Percentiles rank a stretch among this genome's conserved stretches.
Evolutionary conservation across 768 basidiomycete species (phyloP).

Genomic region (Sporobolomyces phaffii): DNA sequence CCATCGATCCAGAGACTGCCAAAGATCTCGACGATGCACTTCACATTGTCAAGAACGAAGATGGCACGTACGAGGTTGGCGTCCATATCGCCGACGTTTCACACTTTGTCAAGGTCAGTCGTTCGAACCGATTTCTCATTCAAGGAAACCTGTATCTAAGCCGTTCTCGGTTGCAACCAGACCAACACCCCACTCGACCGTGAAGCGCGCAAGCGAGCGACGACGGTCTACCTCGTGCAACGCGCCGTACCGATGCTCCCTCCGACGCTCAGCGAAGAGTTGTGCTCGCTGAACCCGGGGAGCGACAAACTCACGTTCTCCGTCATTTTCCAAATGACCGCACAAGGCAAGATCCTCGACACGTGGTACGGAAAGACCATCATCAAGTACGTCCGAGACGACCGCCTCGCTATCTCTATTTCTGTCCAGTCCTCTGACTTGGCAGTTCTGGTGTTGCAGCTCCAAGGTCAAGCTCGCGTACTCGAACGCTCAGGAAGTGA

Average conservation of each 20-base stretch:
- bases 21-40: slow-evolving; percentile 94
- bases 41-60: slow-evolving; percentile 79
- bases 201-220: slow-evolving; percentile 89
- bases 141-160: too few species aligned
- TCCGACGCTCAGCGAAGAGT: slow-evolving; percentile 80
- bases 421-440: too few species aligned
- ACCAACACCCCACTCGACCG: slow-evolving; percentile 82
- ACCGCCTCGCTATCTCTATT: too few species aligned
- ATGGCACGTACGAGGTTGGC: slow-evolving; percentile 85
- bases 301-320: slow-evolving; percentile 88
- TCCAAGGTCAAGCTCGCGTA: slow-evolving; percentile 84
- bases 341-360: slow-evolving; percentile 71
- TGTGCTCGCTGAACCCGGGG: slow-evolving; percentile 84
- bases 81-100: slow-evolving; percentile 97
- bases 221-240: slow-evolving; percentile 91
- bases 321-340: slow-evolving; percentile 73
- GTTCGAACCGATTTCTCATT: too few species aligned
- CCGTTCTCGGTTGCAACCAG: slow-evolving; percentile 22
- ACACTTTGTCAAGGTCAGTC: slow-evolving; percentile 68
- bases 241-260: slow-evolving; percentile 96
- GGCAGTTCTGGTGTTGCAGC: too few species aligned
- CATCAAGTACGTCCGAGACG: too few species aligned
- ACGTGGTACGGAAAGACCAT: slow-evolving; percentile 93
- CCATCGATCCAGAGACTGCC: slow-evolving; percentile 81
- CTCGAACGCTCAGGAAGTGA: slow-evolving; percentile 68